Evolutionary conservation across 257 asterid genomes (phyloP).

Genomic region (Ajuga chamaepitys): DNA sequence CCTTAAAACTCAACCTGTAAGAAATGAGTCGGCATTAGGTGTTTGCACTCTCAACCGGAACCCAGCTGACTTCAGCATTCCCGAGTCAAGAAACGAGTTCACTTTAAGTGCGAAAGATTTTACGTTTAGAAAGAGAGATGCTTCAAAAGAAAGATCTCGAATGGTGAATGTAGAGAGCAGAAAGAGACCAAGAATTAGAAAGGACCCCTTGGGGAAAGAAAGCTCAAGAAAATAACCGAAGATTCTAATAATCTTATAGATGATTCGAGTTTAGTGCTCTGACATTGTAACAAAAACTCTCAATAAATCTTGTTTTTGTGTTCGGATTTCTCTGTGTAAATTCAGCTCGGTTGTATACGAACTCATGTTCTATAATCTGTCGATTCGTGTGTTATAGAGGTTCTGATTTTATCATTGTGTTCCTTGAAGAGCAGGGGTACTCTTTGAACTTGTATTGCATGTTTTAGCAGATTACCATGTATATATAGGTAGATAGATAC

Average conservation of each 20-base stretch:
- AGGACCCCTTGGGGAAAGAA: conserved; percentile 20
- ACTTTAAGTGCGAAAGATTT: conserved; percentile 40
- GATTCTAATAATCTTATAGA: neutral
- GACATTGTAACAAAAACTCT: no score
- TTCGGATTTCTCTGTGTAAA: neutral
- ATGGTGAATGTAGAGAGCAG: conserved; percentile 17
- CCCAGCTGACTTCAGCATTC: conserved; percentile 69
- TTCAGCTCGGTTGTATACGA: neutral
- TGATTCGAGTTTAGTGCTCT: neutral
- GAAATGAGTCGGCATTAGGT: conserved; percentile 6
- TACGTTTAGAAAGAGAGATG: conserved; percentile 18
- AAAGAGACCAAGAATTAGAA: conserved; percentile 28
- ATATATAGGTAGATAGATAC: no score
- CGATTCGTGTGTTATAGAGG: no score
- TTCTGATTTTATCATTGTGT: no score
- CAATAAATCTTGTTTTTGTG: neutral
- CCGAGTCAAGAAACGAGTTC: conserved; percentile 38
- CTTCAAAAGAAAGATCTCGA: neutral
- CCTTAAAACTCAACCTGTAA: conserved; percentile 3
- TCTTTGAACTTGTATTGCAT: no score
- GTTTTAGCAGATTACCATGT: no score
- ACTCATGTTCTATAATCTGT: no score
- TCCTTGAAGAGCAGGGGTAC: no score
- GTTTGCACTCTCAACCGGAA: conserved; percentile 47
- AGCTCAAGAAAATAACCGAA: conserved; percentile 11